Percentiles rank a stretch among this genome's conserved stretches.
Conservation (phyloP, 352 stramenopile genomes). For the Phytophthora ohioensis region DNA sequence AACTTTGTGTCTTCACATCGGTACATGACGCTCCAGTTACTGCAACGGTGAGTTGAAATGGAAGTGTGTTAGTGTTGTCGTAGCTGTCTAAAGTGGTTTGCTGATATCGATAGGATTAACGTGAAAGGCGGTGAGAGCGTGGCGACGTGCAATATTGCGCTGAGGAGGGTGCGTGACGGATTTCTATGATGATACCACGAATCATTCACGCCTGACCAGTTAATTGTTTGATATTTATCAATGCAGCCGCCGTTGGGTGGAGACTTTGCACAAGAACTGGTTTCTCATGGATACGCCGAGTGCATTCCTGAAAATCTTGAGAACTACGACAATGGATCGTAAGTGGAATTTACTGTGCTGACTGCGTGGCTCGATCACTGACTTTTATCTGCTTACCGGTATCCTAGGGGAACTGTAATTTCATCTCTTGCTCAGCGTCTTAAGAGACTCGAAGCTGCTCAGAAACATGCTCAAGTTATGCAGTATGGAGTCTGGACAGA, state of each 20-base stretch:
- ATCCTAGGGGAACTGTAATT: conserved; percentile 17
- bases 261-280: conserved; percentile 71
- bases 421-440: conserved; percentile 52
- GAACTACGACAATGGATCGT: conserved; percentile 76
- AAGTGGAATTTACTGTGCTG: conserved; percentile 15
- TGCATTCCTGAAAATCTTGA: conserved; percentile 65
- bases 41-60: conserved; percentile 56
- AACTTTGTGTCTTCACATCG: conserved; percentile 76
- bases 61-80: conserved; percentile 3
- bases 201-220: background rate
- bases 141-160: conserved; percentile 63
- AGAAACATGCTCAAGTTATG: conserved; percentile 81
- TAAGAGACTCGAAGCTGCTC: conserved; percentile 56
- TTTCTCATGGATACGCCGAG: conserved; percentile 67
- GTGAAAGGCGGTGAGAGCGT: conserved; percentile 42
- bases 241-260: conserved; percentile 52
- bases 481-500: conserved; percentile 85
- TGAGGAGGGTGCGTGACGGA: conserved; percentile 48
- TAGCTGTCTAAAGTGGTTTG: background rate
- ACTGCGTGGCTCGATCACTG: background rate
- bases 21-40: conserved; percentile 65
- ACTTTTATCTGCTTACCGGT: background rate
- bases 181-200: background rate
- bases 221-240: background rate
- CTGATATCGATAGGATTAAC: conserved; percentile 22